Percentiles rank a stretch among this genome's conserved stretches.
phyloP scores from a whole-genome alignment of 805 yeast species.

The Lipomyces sp. region DNA sequence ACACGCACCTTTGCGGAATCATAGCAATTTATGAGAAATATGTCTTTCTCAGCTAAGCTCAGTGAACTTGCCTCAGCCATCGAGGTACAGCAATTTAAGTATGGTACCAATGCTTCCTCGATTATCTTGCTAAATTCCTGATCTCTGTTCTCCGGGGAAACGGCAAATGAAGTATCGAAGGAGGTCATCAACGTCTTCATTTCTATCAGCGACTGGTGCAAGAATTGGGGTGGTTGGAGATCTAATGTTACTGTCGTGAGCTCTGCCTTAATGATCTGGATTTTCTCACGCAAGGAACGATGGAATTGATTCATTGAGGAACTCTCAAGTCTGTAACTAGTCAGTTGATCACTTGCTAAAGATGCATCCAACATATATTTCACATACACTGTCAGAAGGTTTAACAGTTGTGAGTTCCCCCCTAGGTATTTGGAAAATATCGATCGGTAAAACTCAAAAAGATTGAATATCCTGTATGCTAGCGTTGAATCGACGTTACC shows the following conservation, averaged over 20 bases:
- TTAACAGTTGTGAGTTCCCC: slow-evolving; percentile 40
- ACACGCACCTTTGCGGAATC: slow-evolving; percentile 44
- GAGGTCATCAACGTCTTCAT: slow-evolving; percentile 62
- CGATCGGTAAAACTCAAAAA: slow-evolving; percentile 65
- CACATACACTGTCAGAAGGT: slow-evolving; percentile 37
- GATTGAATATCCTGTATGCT: slow-evolving; percentile 62
- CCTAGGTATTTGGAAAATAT: slow-evolving; percentile 61
- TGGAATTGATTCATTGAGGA: slow-evolving; percentile 50
- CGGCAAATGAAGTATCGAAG: slow-evolving; percentile 45
- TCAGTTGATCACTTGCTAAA: slow-evolving; percentile 11
- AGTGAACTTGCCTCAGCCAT: slow-evolving; percentile 37
- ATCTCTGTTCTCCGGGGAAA: slow-evolving; percentile 29
- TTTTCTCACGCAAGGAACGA: slow-evolving; percentile 49
- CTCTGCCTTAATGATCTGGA: slow-evolving; percentile 45
- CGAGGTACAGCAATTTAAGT: slow-evolving; percentile 42
- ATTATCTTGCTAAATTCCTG: slow-evolving; percentile 39
- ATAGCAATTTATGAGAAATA: slow-evolving; percentile 46
- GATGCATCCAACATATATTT: slow-evolving; percentile 7
- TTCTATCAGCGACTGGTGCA: slow-evolving; percentile 65
- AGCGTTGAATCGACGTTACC: slow-evolving; percentile 63
- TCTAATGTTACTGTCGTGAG: slow-evolving; percentile 53
- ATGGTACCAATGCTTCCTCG: slow-evolving; percentile 45
- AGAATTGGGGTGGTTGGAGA: slow-evolving; percentile 83
- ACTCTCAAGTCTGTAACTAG: slow-evolving; percentile 42
- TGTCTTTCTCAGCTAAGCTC: slow-evolving; percentile 43